Percentiles rank a stretch among this genome's conserved stretches.
Evolutionary conservation across 495 filamentous ascomycete species (phyloP).

Genomic region (Talaromyces stipitatus): DNA sequence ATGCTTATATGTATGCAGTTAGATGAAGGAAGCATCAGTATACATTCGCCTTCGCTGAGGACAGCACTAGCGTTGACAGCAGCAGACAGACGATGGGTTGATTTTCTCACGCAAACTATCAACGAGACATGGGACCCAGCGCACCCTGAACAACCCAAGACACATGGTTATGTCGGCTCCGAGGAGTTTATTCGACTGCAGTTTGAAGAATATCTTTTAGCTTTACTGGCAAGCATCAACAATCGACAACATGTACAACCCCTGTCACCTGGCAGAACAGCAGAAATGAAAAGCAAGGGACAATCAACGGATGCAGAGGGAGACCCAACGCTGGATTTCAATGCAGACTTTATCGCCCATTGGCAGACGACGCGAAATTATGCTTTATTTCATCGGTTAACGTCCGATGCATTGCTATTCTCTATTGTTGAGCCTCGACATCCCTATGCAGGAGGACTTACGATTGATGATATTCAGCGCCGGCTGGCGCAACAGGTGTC

Average conservation of each 20-base stretch:
- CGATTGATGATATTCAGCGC: slow-evolving; percentile 90
- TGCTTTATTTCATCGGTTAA: slow-evolving; percentile 67
- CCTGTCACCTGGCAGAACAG: slow-evolving; percentile 9
- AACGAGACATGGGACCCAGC: slow-evolving; percentile 94
- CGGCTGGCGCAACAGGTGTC: slow-evolving; percentile 81
- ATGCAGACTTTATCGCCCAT: slow-evolving; percentile 57
- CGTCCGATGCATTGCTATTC: slow-evolving; percentile 80
- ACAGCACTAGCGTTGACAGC: slow-evolving; percentile 71
- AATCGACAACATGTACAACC: slow-evolving; percentile 69
- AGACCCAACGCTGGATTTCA: slow-evolving; percentile 78
- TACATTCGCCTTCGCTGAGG: slow-evolving; percentile 72
- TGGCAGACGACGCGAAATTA: slow-evolving; percentile 89
- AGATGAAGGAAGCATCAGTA: slow-evolving; percentile 80
- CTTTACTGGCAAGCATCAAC: slow-evolving; percentile 80
- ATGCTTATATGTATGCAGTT: slow-evolving; percentile 39
- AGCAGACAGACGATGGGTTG: slow-evolving; percentile 92
- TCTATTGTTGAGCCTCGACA: slow-evolving; percentile 90
- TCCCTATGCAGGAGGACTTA: slow-evolving; percentile 88
- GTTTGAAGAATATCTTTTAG: slow-evolving; percentile 94
- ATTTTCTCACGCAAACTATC: slow-evolving; percentile 86
- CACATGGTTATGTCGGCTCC: slow-evolving; percentile 89
- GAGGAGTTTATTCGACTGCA: slow-evolving; percentile 97
- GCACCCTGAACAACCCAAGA: slow-evolving; percentile 82
- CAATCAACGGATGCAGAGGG: slow-evolving; percentile 55
- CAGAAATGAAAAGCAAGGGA: slow-evolving; percentile 20